These are phyloP conservation scores for Arxiozyma bovina DNA, from an alignment of 1,139 yeast species.

Conservation along the genomic window DNA sequence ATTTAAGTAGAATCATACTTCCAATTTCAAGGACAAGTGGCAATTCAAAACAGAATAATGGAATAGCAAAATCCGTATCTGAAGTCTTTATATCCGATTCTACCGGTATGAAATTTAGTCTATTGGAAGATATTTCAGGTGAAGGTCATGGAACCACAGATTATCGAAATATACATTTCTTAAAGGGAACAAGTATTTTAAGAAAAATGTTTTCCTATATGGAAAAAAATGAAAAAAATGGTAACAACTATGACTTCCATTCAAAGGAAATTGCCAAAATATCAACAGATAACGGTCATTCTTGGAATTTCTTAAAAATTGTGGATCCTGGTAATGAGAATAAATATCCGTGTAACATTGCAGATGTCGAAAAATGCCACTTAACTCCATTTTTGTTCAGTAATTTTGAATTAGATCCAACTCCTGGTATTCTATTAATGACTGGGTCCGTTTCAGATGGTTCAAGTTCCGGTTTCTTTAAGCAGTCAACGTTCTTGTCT, in stretches of 20 bases:
- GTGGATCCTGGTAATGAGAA: slow-evolving; percentile 35
- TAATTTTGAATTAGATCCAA: slow-evolving; percentile 42
- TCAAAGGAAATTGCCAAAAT: slow-evolving; percentile 34
- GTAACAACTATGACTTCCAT: background rate
- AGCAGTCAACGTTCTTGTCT: slow-evolving; percentile 47
- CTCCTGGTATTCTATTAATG: slow-evolving; percentile 65
- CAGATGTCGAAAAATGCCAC: slow-evolving; percentile 54
- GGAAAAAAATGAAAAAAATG: background rate
- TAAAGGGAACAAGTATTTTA: slow-evolving; percentile 17
- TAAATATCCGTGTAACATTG: slow-evolving; percentile 47
- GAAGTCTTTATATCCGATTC: slow-evolving; percentile 24
- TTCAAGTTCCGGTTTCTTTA: slow-evolving; percentile 23
- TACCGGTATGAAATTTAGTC: slow-evolving; percentile 22
- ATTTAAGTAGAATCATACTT: slow-evolving; percentile 19
- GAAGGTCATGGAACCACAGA: slow-evolving; percentile 7
- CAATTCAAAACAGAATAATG: background rate
- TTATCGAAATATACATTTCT: slow-evolving; percentile 4
- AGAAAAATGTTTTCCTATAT: slow-evolving; percentile 2
- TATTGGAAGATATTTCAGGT: slow-evolving; percentile 9
- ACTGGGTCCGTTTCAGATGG: slow-evolving; percentile 45
- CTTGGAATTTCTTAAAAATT: slow-evolving; percentile 50
- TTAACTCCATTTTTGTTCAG: slow-evolving; percentile 24
- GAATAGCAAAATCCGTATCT: slow-evolving; percentile 4
- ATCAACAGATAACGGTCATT: slow-evolving; percentile 56
- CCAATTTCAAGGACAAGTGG: slow-evolving; percentile 9